Evolutionary conservation across 2,329 filamentous ascomycete species (phyloP).

Genomic region (Macrophomina tecta): DNA sequence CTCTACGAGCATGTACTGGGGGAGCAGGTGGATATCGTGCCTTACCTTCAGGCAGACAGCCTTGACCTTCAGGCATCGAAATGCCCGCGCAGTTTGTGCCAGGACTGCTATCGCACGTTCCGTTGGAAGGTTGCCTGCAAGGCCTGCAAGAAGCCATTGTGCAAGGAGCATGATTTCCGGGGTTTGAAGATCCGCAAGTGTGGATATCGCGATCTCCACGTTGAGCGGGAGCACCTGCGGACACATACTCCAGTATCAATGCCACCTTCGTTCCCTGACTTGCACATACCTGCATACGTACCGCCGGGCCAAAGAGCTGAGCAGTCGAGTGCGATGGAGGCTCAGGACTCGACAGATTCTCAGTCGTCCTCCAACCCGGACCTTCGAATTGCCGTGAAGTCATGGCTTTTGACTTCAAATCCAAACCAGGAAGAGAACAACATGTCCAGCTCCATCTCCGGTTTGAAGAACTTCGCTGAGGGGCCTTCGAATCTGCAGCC

Average conservation of each 20-base stretch:
- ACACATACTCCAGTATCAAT: slow-evolving; percentile 33
- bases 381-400: slow-evolving; percentile 13
- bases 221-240: slow-evolving; percentile 53
- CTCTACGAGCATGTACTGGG: slow-evolving; percentile 51
- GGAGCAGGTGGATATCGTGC: slow-evolving; percentile 47
- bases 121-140: slow-evolving; percentile 66
- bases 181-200: slow-evolving; percentile 63
- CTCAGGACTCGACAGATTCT: slow-evolving; percentile 6
- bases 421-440: neutral
- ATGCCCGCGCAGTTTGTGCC: slow-evolving; percentile 62
- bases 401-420: slow-evolving; percentile 8
- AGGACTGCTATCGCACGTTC: slow-evolving; percentile 63
- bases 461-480: neutral
- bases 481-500: slow-evolving; percentile 32
- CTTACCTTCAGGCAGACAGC: slow-evolving; percentile 48
- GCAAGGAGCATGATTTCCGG: slow-evolving; percentile 65
- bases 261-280: neutral
- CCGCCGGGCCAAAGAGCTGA: slow-evolving; percentile 17
- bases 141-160: slow-evolving; percentile 62
- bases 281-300: slow-evolving; percentile 37
- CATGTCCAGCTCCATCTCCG: slow-evolving; percentile 20
- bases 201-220: slow-evolving; percentile 60
- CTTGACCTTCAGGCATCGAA: slow-evolving; percentile 51
- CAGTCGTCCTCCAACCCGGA: slow-evolving; percentile 11
- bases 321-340: slow-evolving; percentile 18